Conservation (phyloP, 495 filamentous ascomycete species). For the Corynascus novoguineensis region DNA sequence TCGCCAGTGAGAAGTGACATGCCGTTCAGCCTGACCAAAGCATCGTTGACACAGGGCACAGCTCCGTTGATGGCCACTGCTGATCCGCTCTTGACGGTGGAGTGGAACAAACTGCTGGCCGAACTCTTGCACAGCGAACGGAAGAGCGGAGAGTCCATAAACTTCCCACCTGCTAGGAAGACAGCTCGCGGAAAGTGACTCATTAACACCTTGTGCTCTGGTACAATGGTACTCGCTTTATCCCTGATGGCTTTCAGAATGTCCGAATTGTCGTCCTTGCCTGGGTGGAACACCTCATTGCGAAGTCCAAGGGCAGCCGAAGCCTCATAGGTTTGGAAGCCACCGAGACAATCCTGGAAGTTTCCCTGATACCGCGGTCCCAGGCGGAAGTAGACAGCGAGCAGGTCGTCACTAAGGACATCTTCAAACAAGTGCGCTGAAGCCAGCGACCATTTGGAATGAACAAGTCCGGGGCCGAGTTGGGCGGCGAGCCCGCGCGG, state of each 20-base stretch:
- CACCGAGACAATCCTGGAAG: slow-evolving; percentile 91
- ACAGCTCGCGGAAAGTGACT: slow-evolving; percentile 76
- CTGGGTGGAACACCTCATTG: slow-evolving; percentile 86
- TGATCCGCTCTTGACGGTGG: slow-evolving; percentile 67
- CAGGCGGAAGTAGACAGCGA: slow-evolving; percentile 84
- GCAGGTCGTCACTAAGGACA: slow-evolving; percentile 81
- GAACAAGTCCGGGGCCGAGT: slow-evolving; percentile 68
- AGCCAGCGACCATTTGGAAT: slow-evolving; percentile 80
- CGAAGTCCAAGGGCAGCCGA: slow-evolving; percentile 84
- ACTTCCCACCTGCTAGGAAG: slow-evolving; percentile 67
- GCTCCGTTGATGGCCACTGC: slow-evolving; percentile 83
- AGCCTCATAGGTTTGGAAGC: slow-evolving; percentile 95
- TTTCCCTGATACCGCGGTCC: slow-evolving; percentile 90
- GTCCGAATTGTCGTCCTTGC: slow-evolving; percentile 86
- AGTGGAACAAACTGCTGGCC: slow-evolving; percentile 61
- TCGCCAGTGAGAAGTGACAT: slow-evolving; percentile 76
- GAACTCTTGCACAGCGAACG: slow-evolving; percentile 71
- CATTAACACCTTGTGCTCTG: slow-evolving; percentile 75
- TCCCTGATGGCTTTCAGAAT: slow-evolving; percentile 81
- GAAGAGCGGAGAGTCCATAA: slow-evolving; percentile 68
- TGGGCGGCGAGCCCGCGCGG: slow-evolving; percentile 83
- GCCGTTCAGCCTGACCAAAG: slow-evolving; percentile 68
- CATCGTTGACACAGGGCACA: slow-evolving; percentile 83
- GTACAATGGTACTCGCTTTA: slow-evolving; percentile 73
- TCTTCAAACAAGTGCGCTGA: slow-evolving; percentile 86